Conservation (phyloP, 305 asterid genomes). For the Fraxinus latifolia region DNA sequence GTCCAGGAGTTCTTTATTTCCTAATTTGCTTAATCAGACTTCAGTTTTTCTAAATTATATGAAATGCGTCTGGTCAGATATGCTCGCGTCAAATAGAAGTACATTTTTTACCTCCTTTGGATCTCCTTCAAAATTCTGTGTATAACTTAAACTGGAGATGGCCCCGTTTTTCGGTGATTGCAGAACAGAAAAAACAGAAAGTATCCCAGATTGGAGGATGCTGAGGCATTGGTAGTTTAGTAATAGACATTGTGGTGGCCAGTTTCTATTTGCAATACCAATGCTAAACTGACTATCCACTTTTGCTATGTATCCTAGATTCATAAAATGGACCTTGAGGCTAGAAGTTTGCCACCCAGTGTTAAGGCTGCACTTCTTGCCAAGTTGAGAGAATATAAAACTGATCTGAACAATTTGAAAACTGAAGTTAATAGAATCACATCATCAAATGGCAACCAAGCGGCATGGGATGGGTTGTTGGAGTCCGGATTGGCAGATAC, state of each 20-base stretch:
- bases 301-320: not conserved
- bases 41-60: not conserved
- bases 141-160: not conserved
- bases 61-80: not conserved
- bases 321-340: slow-evolving; percentile 40
- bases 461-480: slow-evolving; percentile 55
- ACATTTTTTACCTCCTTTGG: not conserved
- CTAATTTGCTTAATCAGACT: not conserved
- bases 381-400: slow-evolving; percentile 63
- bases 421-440: slow-evolving; percentile 58
- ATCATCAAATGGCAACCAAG: slow-evolving; percentile 41
- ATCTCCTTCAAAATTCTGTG: not conserved
- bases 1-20: not conserved
- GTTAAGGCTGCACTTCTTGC: slow-evolving; percentile 32
- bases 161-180: slow-evolving; percentile 4
- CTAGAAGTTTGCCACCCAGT: slow-evolving; percentile 37
- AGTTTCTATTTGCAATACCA: not conserved
- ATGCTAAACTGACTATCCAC: not conserved
- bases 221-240: slow-evolving; percentile 55
- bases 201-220: slow-evolving; percentile 38
- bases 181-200: slow-evolving; percentile 55
- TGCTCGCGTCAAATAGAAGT: not conserved
- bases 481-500: slow-evolving; percentile 60
- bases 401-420: slow-evolving; percentile 61
- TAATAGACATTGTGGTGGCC: not conserved